phyloP scores from a whole-genome alignment of 139 green algal species.

The Asterochloris sp. region DNA sequence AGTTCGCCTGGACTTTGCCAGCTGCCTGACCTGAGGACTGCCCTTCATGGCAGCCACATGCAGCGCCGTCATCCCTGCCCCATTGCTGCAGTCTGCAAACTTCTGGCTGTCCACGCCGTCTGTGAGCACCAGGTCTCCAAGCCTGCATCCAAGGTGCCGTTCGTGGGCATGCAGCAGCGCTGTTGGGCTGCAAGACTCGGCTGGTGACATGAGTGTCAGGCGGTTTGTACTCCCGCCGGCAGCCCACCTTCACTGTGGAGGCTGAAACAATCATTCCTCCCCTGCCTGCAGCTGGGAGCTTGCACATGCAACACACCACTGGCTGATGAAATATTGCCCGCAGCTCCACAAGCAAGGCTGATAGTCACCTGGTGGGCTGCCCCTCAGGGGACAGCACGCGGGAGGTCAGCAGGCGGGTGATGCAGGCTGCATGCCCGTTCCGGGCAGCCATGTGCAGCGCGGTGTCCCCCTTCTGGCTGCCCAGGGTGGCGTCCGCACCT shows the following conservation, averaged over 20 bases:
- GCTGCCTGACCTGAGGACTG: neutral
- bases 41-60: slow-evolving; percentile 24
- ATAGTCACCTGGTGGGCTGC: neutral
- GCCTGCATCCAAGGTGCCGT: neutral
- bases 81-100: slow-evolving; percentile 17
- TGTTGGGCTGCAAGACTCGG: neutral
- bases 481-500: slow-evolving; percentile 14
- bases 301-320: too few relatives aligned
- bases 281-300: too few relatives aligned
- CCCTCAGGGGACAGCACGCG: neutral
- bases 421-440: neutral
- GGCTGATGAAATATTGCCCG: too few relatives aligned
- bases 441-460: slow-evolving; percentile 24
- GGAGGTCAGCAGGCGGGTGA: slow-evolving; percentile 3
- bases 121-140: slow-evolving; percentile 11
- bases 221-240: neutral
- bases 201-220: neutral
- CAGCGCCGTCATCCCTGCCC: slow-evolving; percentile 19
- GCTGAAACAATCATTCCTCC: too few relatives aligned
- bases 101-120: neutral
- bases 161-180: neutral
- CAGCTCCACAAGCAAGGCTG: too few relatives aligned
- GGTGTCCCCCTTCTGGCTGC: slow-evolving; percentile 18
- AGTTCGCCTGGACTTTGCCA: neutral
- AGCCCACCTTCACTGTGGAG: too few relatives aligned